Evolutionary conservation across 2,329 filamentous ascomycete species (phyloP).

Genomic region (Cephalotrichum gorgonifer): DNA sequence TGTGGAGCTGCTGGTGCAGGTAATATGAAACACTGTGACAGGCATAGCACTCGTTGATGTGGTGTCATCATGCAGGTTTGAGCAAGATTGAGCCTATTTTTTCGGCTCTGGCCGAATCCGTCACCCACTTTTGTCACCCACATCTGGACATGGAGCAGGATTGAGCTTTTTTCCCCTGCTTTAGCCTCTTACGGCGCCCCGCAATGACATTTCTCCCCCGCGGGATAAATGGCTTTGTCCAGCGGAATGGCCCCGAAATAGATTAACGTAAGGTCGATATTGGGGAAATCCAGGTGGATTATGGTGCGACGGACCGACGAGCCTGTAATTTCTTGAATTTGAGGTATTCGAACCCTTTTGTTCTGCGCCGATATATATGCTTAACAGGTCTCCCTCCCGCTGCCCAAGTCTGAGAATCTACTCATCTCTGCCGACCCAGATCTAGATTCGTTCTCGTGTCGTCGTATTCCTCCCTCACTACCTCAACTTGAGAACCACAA

Average conservation of each 20-base stretch:
- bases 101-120: background rate
- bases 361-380: background rate
- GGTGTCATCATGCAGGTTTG: background rate
- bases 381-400: too few species aligned
- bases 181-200: too few species aligned
- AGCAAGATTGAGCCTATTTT: constrained; percentile 2
- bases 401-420: too few species aligned
- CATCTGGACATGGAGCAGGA: too few species aligned
- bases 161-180: too few species aligned
- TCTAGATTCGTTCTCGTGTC: background rate
- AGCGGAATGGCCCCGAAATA: too few species aligned
- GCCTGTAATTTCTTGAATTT: background rate
- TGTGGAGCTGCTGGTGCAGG: too few species aligned
- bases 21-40: too few species aligned
- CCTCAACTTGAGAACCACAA: background rate
- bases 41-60: too few species aligned
- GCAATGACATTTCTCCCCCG: background rate
- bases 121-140: background rate
- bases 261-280: background rate
- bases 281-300: background rate
- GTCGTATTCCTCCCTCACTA: background rate
- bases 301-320: too few species aligned
- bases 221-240: too few species aligned
- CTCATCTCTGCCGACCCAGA: background rate
- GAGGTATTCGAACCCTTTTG: background rate